Evolutionary conservation across 768 basidiomycete species (phyloP).

Genomic region (Lentinula boryana): DNA sequence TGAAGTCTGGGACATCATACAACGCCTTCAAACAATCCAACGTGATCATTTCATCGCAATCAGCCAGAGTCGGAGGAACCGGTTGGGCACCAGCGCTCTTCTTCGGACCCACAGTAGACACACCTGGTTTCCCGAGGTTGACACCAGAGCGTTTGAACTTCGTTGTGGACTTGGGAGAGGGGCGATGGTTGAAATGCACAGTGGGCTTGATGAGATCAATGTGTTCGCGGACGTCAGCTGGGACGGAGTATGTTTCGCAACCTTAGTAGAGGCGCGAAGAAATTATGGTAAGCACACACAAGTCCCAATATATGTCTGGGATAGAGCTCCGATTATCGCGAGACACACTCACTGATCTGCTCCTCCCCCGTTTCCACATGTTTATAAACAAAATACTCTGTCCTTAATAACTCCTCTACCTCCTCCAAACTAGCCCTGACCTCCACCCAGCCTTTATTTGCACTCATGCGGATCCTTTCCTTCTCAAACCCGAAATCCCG

Average conservation of each 20-base stretch:
- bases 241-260: slow-evolving; percentile 35
- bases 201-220: slow-evolving; percentile 41
- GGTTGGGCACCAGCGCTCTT: slow-evolving; percentile 14
- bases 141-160: slow-evolving; percentile 9
- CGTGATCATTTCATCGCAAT: slow-evolving; percentile 32
- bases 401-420: slow-evolving; percentile 34
- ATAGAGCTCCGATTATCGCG: too few species aligned
- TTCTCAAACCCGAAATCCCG: slow-evolving; percentile 25
- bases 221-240: slow-evolving; percentile 28
- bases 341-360: slow-evolving; percentile 24
- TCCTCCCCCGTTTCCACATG: slow-evolving; percentile 27
- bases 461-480: slow-evolving; percentile 25
- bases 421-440: slow-evolving; percentile 34
- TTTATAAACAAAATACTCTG: slow-evolving; percentile 35
- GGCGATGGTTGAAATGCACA: slow-evolving; percentile 30
- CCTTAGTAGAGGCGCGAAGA: slow-evolving; percentile 11
- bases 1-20: slow-evolving; percentile 26
- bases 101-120: slow-evolving; percentile 6
- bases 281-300: background rate
- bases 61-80: slow-evolving; percentile 11
- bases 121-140: slow-evolving; percentile 15
- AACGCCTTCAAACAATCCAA: slow-evolving; percentile 33
- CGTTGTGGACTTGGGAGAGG: background rate
- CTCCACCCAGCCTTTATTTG: slow-evolving; percentile 33
- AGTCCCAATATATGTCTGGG: background rate